These are phyloP conservation scores for Fusarium subtropicale DNA, from an alignment of 2,329 filamentous ascomycete genomes.

Conservation along the genomic window DNA sequence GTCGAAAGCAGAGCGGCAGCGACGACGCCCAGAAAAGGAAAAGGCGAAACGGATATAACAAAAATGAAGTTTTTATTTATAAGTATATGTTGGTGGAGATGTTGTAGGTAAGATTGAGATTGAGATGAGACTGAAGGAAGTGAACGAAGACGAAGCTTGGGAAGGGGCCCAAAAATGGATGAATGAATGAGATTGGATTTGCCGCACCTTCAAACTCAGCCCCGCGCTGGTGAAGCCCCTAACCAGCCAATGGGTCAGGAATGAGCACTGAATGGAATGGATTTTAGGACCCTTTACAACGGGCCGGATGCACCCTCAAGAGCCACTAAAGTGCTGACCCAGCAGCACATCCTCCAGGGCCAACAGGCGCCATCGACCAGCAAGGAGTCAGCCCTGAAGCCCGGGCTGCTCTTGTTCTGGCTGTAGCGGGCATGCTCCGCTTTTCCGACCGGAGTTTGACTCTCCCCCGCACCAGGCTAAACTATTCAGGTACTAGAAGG, in stretches of 20 bases:
- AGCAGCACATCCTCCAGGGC: slow-evolving; percentile 19
- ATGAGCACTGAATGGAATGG: slow-evolving; percentile 21
- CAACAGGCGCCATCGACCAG: neutral
- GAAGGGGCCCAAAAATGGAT: slow-evolving; percentile 38
- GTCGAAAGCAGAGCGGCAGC: slow-evolving; percentile 22
- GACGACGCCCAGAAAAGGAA: neutral
- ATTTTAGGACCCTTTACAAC: slow-evolving; percentile 18
- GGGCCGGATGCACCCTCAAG: slow-evolving; percentile 2
- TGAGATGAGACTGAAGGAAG: slow-evolving; percentile 30
- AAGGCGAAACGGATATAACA: neutral
- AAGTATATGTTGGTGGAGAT: slow-evolving; percentile 20
- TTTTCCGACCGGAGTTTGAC: slow-evolving; percentile 44
- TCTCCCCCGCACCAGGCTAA: slow-evolving; percentile 47
- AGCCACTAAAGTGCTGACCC: slow-evolving; percentile 22
- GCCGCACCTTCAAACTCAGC: slow-evolving; percentile 29
- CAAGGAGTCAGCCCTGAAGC: slow-evolving; percentile 7
- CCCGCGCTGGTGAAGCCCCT: slow-evolving; percentile 33
- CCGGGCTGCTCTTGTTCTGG: neutral
- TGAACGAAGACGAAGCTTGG: slow-evolving; percentile 12
- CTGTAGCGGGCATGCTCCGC: slow-evolving; percentile 31
- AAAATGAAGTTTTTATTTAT: slow-evolving; percentile 17
- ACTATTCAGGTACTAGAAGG: slow-evolving; percentile 35
- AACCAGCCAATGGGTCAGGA: slow-evolving; percentile 9
- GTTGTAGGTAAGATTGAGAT: slow-evolving; percentile 19
- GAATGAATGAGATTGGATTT: slow-evolving; percentile 43